phyloP scores from a whole-genome alignment of 202 grass and related monocot species.

The Zoysia matrella region DNA sequence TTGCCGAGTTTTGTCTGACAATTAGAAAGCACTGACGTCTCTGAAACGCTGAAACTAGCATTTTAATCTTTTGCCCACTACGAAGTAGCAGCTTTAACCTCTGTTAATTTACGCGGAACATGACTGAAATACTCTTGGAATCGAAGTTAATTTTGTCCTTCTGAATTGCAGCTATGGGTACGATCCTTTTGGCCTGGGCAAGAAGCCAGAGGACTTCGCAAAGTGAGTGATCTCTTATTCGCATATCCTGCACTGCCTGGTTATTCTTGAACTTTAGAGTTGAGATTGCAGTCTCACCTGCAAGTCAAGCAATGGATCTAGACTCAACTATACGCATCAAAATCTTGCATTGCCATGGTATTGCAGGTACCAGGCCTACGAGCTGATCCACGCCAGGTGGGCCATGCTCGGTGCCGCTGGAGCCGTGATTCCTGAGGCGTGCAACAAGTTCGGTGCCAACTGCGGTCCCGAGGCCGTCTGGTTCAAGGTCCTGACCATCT shows the following conservation, averaged over 20 bases:
- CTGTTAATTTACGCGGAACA: neutral
- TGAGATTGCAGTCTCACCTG: neutral
- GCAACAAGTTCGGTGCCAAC: slow-evolving; percentile 96
- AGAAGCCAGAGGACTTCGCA: slow-evolving; percentile 93
- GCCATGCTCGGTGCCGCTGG: slow-evolving; percentile 98
- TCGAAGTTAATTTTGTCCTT: slow-evolving; percentile 5
- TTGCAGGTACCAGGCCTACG: slow-evolving; percentile 92
- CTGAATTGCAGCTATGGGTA: slow-evolving; percentile 83
- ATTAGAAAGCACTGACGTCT: neutral
- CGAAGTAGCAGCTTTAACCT: neutral
- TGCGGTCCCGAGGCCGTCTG: slow-evolving; percentile 98
- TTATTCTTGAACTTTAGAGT: neutral
- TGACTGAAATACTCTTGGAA: slow-evolving; percentile 22
- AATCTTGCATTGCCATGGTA: slow-evolving; percentile 8
- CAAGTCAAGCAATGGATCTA: neutral
- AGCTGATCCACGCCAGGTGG: slow-evolving; percentile 98
- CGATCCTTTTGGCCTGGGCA: slow-evolving; percentile 93
- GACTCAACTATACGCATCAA: neutral
- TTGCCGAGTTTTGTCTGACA: neutral
- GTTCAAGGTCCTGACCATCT: slow-evolving; percentile 73
- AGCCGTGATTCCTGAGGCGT: slow-evolving; percentile 92
- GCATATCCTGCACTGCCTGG: slow-evolving; percentile 22
- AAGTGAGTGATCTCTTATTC: slow-evolving; percentile 62
- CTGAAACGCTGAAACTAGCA: neutral
- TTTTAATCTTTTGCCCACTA: slow-evolving; percentile 11